Evolutionary conservation across 139 green algal genomes (phyloP), one percentile per base, ranked within the genome.

Genomic region (Micractinium sp.): DNA sequence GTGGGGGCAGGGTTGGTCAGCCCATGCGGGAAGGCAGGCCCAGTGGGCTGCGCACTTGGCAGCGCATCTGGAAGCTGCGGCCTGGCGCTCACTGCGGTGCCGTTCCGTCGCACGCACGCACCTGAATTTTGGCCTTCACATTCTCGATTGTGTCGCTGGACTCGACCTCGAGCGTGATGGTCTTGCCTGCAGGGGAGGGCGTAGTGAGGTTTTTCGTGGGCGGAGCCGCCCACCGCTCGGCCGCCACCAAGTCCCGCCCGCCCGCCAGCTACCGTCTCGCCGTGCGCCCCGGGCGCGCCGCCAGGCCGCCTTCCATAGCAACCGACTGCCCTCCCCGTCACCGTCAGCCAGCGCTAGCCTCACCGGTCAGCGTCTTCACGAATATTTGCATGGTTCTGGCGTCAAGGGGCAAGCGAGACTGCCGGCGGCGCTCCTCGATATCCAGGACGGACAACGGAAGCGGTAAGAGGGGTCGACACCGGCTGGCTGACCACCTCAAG

Each of bases 41-140:
- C 76, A 75, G 2, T 1, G 13, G 33, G 7, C 31, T 1, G 14
- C 13, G 74, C n/a, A 33, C 13, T 56, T 16, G 9, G 9, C 74
- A 41, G 14, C 15, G 18, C 75, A 47, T 36, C 25, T 78, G 71
- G 23, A 18, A 78, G 71, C 71, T 35, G 71, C 71, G 14, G 14
- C 20, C 63, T 5, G 63, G 63, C 63, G 63, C 63, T 73, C 22
- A 12, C 63, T 73, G 22, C 63, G 63, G 22, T 73, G 63, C 63
- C 63, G 23, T 9, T 56, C 47, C 47, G 7, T 9, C 5, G 63
- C 20, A 35, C 5, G 47, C 33, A 5, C 74, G 35, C 76, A 89
- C 96, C 93, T 98, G 96, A 67, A 99, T 98, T 91, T 98, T 98
- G 47, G 92, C 90, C 95, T 98, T 98, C 47, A 99, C 96, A 90